Conservation (phyloP, 768 basidiomycete genomes). For the Leccinum rimulosum region DNA sequence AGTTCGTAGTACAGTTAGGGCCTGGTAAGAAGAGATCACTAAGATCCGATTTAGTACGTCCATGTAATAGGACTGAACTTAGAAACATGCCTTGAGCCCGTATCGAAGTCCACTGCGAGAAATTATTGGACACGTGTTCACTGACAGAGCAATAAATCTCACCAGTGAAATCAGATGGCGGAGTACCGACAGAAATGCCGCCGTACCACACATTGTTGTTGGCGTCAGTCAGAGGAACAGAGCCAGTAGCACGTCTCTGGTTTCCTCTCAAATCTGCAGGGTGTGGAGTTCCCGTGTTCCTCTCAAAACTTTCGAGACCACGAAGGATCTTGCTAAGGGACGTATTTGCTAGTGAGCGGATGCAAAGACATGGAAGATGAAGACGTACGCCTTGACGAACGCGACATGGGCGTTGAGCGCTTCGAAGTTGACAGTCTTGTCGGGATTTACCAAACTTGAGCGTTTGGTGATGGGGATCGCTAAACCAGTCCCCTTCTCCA, state of each 20-base stretch:
- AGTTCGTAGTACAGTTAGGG: constrained; percentile 20
- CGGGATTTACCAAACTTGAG: constrained; percentile 1
- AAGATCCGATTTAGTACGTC: background rate
- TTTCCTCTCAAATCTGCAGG: background rate
- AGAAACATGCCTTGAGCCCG: constrained; percentile 10
- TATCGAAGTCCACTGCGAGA: background rate
- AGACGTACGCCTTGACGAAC: constrained; percentile 9
- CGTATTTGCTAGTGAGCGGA: background rate
- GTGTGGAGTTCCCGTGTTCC: background rate
- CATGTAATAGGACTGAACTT: background rate
- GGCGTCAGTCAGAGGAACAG: background rate
- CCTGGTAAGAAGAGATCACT: constrained; percentile 31
- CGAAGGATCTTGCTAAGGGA: constrained; percentile 1
- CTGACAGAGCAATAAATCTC: background rate
- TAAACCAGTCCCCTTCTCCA: background rate
- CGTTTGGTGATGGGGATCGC: constrained; percentile 15
- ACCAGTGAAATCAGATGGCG: background rate
- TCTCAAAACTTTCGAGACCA: constrained; percentile 1
- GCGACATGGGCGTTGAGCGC: constrained; percentile 6
- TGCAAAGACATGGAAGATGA: background rate
- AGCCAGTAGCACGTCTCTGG: background rate
- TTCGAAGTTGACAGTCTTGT: constrained; percentile 6
- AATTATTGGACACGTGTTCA: background rate
- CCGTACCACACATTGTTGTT: constrained; percentile 7
- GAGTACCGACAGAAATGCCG: constrained; percentile 7